Percentiles rank a stretch among this genome's conserved stretches.
These are phyloP conservation scores for Phoenix roebelenii DNA, from an alignment of 176 grass and related monocot species.

Conservation along the genomic window DNA sequence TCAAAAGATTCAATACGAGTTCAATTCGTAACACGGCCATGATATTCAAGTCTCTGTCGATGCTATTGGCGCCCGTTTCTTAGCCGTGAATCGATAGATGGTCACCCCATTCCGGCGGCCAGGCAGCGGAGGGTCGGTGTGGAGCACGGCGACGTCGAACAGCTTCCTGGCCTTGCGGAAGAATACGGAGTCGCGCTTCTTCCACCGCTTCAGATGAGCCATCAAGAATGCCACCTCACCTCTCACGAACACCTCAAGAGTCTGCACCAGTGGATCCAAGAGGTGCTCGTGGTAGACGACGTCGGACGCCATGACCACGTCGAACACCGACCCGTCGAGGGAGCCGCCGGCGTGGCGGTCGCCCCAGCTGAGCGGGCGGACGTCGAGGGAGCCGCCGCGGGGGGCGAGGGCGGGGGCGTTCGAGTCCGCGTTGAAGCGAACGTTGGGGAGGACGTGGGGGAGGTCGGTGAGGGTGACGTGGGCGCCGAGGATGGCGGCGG, in stretches of 20 bases:
- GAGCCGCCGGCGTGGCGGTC: slow-evolving; percentile 16
- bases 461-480: slow-evolving; percentile 55
- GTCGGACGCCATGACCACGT: slow-evolving; percentile 66
- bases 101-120: slow-evolving; percentile 57
- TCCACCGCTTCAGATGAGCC: slow-evolving; percentile 95
- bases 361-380: slow-evolving; percentile 51
- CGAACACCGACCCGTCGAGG: slow-evolving; percentile 27
- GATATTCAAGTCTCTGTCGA: too few species aligned
- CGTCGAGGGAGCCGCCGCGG: slow-evolving; percentile 38
- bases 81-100: slow-evolving; percentile 51
- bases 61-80: slow-evolving; percentile 9
- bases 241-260: slow-evolving; percentile 59
- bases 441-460: slow-evolving; percentile 58
- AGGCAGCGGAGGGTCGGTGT: slow-evolving; percentile 54
- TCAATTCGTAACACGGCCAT: too few species aligned
- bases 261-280: slow-evolving; percentile 74
- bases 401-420: slow-evolving; percentile 41
- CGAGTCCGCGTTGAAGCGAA: slow-evolving; percentile 55
- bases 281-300: slow-evolving; percentile 80
- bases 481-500: slow-evolving; percentile 48
- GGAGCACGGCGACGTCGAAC: slow-evolving; percentile 55
- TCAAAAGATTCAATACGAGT: too few species aligned
- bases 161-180: slow-evolving; percentile 70
- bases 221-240: slow-evolving; percentile 60
- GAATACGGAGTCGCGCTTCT: slow-evolving; percentile 72